phyloP scores from a whole-genome alignment of 345 rosid species.

The Chamaenerion angustifolium region DNA sequence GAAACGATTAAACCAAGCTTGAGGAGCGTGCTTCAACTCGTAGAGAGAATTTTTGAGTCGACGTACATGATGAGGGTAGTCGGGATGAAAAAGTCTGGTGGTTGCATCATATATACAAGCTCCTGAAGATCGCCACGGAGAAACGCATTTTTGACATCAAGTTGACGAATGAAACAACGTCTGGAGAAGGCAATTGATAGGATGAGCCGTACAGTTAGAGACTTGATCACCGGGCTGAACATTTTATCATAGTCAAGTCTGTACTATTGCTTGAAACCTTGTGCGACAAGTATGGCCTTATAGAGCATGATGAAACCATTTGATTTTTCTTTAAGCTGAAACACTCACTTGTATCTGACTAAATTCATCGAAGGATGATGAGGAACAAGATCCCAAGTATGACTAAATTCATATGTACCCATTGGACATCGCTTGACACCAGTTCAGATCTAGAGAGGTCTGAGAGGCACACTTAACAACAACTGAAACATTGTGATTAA shows the following conservation, averaged over 20 bases:
- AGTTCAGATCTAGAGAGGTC: background rate
- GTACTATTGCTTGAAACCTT: background rate
- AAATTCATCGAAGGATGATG: background rate
- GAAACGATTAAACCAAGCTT: background rate
- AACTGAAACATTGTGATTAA: background rate
- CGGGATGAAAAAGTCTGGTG: background rate
- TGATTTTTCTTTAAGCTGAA: background rate
- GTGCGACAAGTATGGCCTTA: conserved; percentile 1
- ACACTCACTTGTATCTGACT: background rate
- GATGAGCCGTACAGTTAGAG: background rate
- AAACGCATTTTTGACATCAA: too few relatives aligned
- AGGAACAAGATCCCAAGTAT: background rate
- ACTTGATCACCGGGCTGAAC: background rate
- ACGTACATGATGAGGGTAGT: background rate
- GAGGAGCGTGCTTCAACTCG: background rate
- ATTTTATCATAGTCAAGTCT: background rate
- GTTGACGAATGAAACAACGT: background rate
- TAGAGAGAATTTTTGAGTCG: background rate
- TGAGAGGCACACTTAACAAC: background rate
- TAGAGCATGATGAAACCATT: background rate
- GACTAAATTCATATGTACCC: background rate
- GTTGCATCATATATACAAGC: background rate
- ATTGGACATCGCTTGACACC: background rate
- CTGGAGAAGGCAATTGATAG: background rate
- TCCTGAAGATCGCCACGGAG: conserved; percentile 2